Evolutionary conservation across 2,329 filamentous ascomycete species (phyloP).

Genomic region (Basipetospora chlamydospora): DNA sequence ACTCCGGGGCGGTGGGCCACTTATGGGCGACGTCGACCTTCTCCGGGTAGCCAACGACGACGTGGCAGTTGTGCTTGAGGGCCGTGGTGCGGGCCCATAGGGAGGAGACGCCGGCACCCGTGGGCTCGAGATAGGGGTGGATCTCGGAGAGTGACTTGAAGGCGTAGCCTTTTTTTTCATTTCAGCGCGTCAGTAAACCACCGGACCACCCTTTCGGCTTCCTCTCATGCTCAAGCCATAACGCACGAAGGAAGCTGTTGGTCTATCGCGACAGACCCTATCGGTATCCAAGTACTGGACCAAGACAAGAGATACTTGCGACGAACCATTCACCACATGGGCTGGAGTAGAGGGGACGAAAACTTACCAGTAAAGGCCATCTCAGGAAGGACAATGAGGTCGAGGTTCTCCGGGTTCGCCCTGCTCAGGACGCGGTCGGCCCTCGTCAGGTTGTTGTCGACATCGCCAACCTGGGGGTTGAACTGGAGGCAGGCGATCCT

Average conservation of each 20-base stretch:
- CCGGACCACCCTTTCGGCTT: too few species aligned
- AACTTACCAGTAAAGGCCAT: constrained; percentile 55
- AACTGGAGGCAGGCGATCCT: constrained; percentile 60
- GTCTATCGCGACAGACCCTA: too few species aligned
- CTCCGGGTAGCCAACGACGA: constrained; percentile 64
- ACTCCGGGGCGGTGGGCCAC: constrained; percentile 37
- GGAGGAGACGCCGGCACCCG: constrained; percentile 49
- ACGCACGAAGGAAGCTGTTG: not conserved
- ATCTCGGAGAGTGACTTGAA: constrained; percentile 58
- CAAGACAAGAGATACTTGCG: not conserved
- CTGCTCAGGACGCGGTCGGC: constrained; percentile 49
- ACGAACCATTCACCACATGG: too few species aligned
- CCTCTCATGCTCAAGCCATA: too few species aligned
- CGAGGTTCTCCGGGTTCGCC: constrained; percentile 38
- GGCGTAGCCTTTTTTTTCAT: constrained; percentile 48
- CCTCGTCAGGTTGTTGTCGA: constrained; percentile 54
- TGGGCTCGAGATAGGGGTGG: constrained; percentile 51
- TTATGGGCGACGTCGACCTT: constrained; percentile 35
- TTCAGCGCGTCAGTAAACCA: too few species aligned
- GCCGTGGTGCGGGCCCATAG: constrained; percentile 58
- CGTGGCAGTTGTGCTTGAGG: constrained; percentile 49
- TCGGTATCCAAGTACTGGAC: too few species aligned
- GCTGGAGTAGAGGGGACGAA: too few species aligned
- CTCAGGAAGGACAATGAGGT: constrained; percentile 62
- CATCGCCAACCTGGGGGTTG: constrained; percentile 52